Percentiles rank a stretch among this genome's conserved stretches.
Conservation (phyloP, 805 yeast genomes). For the Hanseniaspora hatyaiensis region DNA sequence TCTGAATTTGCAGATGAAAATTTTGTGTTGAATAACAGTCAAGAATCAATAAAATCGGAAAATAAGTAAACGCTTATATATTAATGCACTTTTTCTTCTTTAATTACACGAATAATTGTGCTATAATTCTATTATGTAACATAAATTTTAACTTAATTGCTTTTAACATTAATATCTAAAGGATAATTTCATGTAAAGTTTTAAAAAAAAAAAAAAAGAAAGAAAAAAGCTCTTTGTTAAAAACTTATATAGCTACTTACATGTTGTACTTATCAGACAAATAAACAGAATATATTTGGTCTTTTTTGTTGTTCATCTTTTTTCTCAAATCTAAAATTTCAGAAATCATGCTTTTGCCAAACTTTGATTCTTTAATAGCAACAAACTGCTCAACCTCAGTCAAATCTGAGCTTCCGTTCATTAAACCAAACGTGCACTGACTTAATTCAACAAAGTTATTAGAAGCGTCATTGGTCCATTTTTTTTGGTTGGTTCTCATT, state of each 20-base stretch:
- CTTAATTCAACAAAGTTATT: slow-evolving; percentile 12
- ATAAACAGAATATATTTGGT: slow-evolving; percentile 9
- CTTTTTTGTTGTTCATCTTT: slow-evolving; percentile 10
- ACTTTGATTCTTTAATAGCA: slow-evolving; percentile 11
- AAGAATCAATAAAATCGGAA: background rate
- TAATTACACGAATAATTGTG: background rate
- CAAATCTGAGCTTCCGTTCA: background rate
- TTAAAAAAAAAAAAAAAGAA: no score
- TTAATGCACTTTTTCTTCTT: background rate
- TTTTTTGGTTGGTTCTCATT: slow-evolving; percentile 14
- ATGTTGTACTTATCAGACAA: slow-evolving; percentile 12
- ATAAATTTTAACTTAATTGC: background rate
- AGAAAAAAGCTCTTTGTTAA: no score
- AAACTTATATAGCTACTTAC: background rate
- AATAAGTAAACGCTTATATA: background rate
- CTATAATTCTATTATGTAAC: background rate
- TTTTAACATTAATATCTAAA: background rate
- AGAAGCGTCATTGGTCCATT: slow-evolving; percentile 13
- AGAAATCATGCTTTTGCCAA: slow-evolving; percentile 11
- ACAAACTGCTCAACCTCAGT: slow-evolving; percentile 13
- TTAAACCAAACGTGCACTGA: slow-evolving; percentile 13
- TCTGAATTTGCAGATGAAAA: background rate
- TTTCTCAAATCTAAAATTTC: slow-evolving; percentile 9
- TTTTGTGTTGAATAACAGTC: background rate
- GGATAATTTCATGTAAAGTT: no score